A percentile compares a stretch with the other conserved stretches of the same genome.
Conservation (phyloP, 805 yeast genomes). For the Pichia phayaonensis region DNA sequence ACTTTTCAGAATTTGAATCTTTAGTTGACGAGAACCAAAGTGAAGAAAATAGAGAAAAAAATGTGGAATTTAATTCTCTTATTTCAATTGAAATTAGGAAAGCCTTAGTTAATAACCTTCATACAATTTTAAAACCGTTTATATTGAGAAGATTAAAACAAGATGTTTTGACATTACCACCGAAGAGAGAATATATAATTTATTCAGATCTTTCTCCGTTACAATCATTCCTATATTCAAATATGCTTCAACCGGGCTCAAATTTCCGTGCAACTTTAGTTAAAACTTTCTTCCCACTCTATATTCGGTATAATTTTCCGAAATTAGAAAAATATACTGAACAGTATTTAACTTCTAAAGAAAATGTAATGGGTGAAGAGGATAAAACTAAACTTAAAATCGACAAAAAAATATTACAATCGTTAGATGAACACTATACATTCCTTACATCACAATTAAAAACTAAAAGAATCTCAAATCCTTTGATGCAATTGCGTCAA, state of each 20-base stretch:
- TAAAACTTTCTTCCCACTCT: slow-evolving; percentile 35
- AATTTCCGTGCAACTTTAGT: slow-evolving; percentile 33
- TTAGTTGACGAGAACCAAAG: slow-evolving; percentile 24
- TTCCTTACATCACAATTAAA: slow-evolving; percentile 35
- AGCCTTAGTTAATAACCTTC: slow-evolving; percentile 66
- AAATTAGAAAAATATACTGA: not conserved
- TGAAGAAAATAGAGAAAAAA: slow-evolving; percentile 16
- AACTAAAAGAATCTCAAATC: slow-evolving; percentile 51
- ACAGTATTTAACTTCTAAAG: not conserved
- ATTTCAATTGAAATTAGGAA: slow-evolving; percentile 53
- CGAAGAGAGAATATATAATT: slow-evolving; percentile 81
- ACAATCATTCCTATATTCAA: slow-evolving; percentile 45
- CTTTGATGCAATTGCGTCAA: slow-evolving; percentile 77
- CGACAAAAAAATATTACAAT: slow-evolving; percentile 1
- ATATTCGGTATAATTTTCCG: slow-evolving; percentile 10
- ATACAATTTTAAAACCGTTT: slow-evolving; percentile 84
- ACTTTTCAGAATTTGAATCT: slow-evolving; percentile 54
- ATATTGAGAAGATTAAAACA: slow-evolving; percentile 73
- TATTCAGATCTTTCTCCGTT: slow-evolving; percentile 57
- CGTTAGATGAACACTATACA: slow-evolving; percentile 18
- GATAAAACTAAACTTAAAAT: not conserved
- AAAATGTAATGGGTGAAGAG: not conserved
- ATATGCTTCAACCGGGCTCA: slow-evolving; percentile 3
- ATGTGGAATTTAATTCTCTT: slow-evolving; percentile 38
- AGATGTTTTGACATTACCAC: slow-evolving; percentile 69